phyloP scores from a whole-genome alignment of 1,139 yeast species.

The Lodderomyces parapsilosis region DNA sequence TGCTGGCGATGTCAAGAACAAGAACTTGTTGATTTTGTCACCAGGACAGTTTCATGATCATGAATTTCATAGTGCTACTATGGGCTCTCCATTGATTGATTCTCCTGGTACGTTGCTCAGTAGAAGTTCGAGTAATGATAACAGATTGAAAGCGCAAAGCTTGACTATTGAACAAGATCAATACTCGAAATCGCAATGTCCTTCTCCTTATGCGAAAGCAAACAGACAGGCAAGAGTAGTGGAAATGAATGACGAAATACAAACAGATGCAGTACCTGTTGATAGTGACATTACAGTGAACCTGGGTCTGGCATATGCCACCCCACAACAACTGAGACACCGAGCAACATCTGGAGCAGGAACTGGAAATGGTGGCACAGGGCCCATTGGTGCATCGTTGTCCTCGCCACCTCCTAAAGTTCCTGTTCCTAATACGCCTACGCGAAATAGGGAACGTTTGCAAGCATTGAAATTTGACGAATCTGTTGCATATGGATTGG shows the following conservation, averaged over 20 bases:
- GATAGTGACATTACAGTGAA: conserved; percentile 18
- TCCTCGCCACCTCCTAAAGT: conserved; percentile 37
- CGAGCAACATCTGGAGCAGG: background rate
- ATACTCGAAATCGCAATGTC: conserved; percentile 25
- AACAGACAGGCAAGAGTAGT: conserved; percentile 50
- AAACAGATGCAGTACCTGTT: conserved; percentile 18
- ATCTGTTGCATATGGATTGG: conserved; percentile 35
- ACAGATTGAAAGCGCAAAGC: conserved; percentile 5
- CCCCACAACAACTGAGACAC: conserved; percentile 8
- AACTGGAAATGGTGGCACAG: background rate
- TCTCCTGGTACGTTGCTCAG: conserved; percentile 11
- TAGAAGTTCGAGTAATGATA: conserved; percentile 3
- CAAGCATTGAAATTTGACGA: conserved; percentile 13
- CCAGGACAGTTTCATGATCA: conserved; percentile 41
- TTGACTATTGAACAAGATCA: conserved; percentile 16
- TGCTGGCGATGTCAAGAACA: conserved; percentile 11
- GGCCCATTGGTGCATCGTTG: conserved; percentile 9
- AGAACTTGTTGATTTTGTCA: conserved; percentile 39
- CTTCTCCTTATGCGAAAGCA: conserved; percentile 45
- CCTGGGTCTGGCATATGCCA: conserved; percentile 8
- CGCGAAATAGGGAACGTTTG: conserved; percentile 6
- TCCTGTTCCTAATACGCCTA: conserved; percentile 32
- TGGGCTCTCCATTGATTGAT: conserved; percentile 14
- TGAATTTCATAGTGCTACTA: conserved; percentile 27
- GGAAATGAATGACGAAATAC: conserved; percentile 34